Base-by-base conservation (phyloP, 1,139 yeast species). In the Sugiyamaella sp. region DNA sequence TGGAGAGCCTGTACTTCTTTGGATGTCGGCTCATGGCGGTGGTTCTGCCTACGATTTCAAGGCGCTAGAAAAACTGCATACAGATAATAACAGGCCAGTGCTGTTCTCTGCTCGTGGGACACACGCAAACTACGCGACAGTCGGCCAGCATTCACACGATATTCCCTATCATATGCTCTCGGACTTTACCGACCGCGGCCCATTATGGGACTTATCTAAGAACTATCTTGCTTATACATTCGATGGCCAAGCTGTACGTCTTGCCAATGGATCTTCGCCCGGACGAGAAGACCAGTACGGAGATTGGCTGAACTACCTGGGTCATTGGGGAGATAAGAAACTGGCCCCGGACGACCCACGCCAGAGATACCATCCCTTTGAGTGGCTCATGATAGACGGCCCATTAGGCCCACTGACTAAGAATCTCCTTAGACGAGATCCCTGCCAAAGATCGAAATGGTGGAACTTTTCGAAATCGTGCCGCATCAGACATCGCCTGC, bases 1-100 rank as follows among this genome's bases (percentile, higher is more conserved):
- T 3, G 96, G 97, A 0, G 73, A 77, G 57, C 98, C 99, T 0
- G 77, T 84, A n/a, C 80, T 86, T 55, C 83, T 91, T n/a, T 93
- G 98, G 98, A 88, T 93, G 95, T 86, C 95, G 27, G 98, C 98
- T 0, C 99, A 93, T 71, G 96, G 97, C 1, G 97, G 98, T 9
- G 99, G 99, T 2, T 86, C 91, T 20, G 97, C 96, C 0, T 93
- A 86, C 68, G 78, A 79, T 60, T 91, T 84, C 67, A 76, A 80
- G 22, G 86, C 89, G 25, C 72, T 90, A 58, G 97, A 90, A 65
- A 87, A 86, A 65, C 79, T 80, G 54, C 82, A 80, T 51, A 51
- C 63, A 17, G 70, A 75, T 54, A 62, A 66, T 6, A 66, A 67
- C 38, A 74, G 86, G 51, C 97, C 98, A 0, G 79, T 90, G 14